Conservation (phyloP, 1,284 basidiomycete genomes). For the Leccinum olivaceoglutinosum region DNA sequence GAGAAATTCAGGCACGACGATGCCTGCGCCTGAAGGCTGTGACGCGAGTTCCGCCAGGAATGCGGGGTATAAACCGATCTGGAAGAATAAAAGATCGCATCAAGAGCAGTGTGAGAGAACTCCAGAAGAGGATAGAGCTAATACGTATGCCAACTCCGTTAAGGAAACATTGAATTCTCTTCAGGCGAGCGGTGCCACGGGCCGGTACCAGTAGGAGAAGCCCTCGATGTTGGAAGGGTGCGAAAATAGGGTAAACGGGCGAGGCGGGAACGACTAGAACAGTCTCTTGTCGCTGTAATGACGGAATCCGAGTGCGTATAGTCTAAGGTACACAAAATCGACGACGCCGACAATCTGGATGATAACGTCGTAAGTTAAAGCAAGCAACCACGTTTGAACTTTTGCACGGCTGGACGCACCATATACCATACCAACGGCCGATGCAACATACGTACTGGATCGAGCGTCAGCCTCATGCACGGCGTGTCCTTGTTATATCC, state of each 20-base stretch:
- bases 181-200: constrained; percentile 38
- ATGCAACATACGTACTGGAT: constrained; percentile 48
- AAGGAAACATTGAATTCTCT: constrained; percentile 51
- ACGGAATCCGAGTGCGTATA: constrained; percentile 43
- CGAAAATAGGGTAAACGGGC: constrained; percentile 43
- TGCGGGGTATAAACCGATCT: constrained; percentile 57
- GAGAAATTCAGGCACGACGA: constrained; percentile 55
- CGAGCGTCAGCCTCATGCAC: constrained; percentile 50
- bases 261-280: constrained; percentile 47
- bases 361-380: neutral
- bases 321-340: constrained; percentile 37
- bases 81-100: neutral
- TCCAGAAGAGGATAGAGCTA: neutral
- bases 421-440: constrained; percentile 60
- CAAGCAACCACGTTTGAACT: neutral
- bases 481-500: constrained; percentile 34
- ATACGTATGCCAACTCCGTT: constrained; percentile 59
- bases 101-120: neutral
- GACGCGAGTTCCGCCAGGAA: constrained; percentile 43
- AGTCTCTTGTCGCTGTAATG: constrained; percentile 43
- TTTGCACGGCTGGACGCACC: constrained; percentile 32
- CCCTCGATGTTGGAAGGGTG: constrained; percentile 32
- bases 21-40: constrained; percentile 43
- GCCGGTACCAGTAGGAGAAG: constrained; percentile 60
- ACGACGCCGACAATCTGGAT: constrained; percentile 48